Percentiles rank a stretch among this genome's conserved stretches.
These are phyloP conservation scores for Tolypocladium tropicale DNA, from an alignment of 2,329 filamentous ascomycete genomes.

Conservation along the genomic window DNA sequence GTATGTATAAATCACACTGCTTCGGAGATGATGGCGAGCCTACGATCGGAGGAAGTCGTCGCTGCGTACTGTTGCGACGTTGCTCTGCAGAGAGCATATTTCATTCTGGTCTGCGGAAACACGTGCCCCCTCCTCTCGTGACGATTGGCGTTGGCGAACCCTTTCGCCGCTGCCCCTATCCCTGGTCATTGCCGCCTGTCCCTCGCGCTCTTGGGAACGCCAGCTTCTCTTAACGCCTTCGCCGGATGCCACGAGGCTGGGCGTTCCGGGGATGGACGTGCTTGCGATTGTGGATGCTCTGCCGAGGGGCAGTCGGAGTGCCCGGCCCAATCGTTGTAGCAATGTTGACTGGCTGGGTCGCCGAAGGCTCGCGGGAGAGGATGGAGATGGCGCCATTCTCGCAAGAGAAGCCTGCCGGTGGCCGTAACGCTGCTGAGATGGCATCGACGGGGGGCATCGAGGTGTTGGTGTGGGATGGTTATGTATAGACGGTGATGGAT, in stretches of 20 bases:
- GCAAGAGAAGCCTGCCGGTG: neutral
- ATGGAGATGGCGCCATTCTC: neutral
- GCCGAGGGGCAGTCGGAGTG: constrained; percentile 19
- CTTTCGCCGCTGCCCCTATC: neutral
- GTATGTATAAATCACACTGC: too few species aligned
- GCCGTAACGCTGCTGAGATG: neutral
- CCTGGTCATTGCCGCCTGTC: neutral
- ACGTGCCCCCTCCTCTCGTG: neutral
- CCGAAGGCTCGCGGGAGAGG: neutral
- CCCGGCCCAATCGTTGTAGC: constrained; percentile 15
- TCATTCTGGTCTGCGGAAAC: constrained; percentile 1
- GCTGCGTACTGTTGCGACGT: constrained; percentile 24
- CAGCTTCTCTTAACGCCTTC: neutral
- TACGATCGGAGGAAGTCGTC: constrained; percentile 21
- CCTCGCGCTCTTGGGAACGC: neutral
- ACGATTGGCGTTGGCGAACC: neutral
- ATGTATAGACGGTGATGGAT: neutral
- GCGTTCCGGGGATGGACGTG: constrained; percentile 11
- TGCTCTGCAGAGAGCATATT: constrained; percentile 14
- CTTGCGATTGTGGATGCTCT: constrained; percentile 24
- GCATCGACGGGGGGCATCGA: neutral
- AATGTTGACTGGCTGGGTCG: constrained; percentile 10
- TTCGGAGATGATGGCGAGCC: constrained; percentile 4
- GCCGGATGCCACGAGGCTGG: neutral
- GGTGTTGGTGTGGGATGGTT: neutral